Conservation (phyloP, 2,329 filamentous ascomycete species). For the Cladorrhinum sp. region DNA sequence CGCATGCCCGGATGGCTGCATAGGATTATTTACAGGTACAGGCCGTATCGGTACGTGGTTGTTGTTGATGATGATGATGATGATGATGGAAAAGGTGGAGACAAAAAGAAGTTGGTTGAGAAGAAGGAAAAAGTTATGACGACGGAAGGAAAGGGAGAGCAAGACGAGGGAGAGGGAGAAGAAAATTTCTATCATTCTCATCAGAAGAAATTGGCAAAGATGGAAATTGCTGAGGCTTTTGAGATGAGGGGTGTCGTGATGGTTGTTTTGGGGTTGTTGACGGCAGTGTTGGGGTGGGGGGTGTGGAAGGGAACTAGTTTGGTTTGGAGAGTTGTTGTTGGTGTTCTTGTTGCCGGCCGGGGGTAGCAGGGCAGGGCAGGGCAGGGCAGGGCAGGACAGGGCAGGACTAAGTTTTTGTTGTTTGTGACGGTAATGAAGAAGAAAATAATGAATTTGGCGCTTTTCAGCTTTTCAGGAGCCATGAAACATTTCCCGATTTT, state of each 20-base stretch:
- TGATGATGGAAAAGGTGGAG: slow-evolving; percentile 19
- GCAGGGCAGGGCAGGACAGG: no score
- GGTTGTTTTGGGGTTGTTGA: slow-evolving; percentile 42
- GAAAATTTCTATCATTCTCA: slow-evolving; percentile 50
- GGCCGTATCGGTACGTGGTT: slow-evolving; percentile 36
- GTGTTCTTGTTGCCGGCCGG: no score
- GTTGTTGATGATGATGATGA: neutral
- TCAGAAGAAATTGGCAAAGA: slow-evolving; percentile 57
- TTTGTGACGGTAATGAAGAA: neutral
- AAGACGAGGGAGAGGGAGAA: no score
- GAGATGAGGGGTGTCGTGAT: slow-evolving; percentile 56
- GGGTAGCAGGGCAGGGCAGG: no score
- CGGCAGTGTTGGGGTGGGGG: slow-evolving; percentile 31
- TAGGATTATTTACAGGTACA: slow-evolving; percentile 39
- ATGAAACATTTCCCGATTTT: neutral
- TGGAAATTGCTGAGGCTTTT: slow-evolving; percentile 64
- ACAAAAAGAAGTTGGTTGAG: slow-evolving; percentile 3
- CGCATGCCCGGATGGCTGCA: slow-evolving; percentile 42
- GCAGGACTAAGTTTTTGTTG: no score
- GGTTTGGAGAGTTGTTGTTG: neutral
- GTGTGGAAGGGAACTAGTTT: slow-evolving; percentile 28
- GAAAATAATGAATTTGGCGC: neutral
- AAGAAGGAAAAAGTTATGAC: neutral
- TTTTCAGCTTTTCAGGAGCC: neutral
- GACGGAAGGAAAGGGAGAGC: no score